Evolutionary conservation across 495 filamentous ascomycete genomes (phyloP).

Genomic region (Trypethelium eluteriae): DNA sequence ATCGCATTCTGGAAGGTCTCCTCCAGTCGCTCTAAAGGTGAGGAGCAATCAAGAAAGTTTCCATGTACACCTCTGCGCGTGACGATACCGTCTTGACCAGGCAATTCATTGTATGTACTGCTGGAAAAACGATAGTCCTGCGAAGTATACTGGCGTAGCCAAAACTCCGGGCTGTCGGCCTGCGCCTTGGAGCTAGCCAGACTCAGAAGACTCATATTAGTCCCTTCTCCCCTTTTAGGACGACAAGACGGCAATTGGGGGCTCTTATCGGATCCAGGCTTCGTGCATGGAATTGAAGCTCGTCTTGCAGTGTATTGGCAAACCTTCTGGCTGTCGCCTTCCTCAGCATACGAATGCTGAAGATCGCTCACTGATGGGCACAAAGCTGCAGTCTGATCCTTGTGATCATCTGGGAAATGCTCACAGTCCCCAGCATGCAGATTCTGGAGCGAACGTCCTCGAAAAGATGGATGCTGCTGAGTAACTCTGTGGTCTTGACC

Average conservation of each 20-base stretch:
- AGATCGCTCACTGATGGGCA: background rate
- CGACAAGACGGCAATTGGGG: too few species aligned
- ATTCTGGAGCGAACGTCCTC: conserved; percentile 8
- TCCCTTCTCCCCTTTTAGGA: too few species aligned
- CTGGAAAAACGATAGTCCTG: background rate
- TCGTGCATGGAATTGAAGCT: background rate
- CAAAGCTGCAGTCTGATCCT: background rate
- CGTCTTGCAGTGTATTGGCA: background rate
- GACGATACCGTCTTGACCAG: background rate
- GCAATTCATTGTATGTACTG: background rate
- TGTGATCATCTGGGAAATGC: background rate
- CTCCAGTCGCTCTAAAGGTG: conserved; percentile 2
- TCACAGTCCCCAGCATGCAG: background rate
- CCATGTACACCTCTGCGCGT: background rate
- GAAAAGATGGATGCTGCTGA: background rate
- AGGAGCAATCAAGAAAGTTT: background rate
- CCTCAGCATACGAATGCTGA: background rate
- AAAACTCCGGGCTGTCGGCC: too few species aligned
- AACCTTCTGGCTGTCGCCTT: background rate
- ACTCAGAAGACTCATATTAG: too few species aligned
- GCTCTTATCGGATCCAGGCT: background rate
- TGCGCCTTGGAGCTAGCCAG: too few species aligned
- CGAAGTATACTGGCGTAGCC: too few species aligned
- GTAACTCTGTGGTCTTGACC: background rate
- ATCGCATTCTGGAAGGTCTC: background rate